Base-by-base conservation (phyloP, 176 grass and related monocot genomes). In the Aegilops umbellulata region DNA sequence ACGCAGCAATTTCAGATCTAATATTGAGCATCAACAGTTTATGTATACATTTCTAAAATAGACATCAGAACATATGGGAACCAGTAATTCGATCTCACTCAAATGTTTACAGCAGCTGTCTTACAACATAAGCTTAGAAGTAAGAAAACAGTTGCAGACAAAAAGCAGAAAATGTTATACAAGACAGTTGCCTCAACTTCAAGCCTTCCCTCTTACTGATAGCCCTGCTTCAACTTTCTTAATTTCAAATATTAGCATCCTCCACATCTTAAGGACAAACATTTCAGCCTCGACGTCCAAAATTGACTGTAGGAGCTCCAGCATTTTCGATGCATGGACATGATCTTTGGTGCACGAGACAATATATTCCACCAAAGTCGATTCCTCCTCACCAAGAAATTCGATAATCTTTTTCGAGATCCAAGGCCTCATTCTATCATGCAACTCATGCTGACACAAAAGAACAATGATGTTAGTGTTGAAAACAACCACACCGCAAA, bases 261-360 rank as follows among this genome's bases (percentile, higher is more conserved):
- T 93, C 97, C 97, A 97, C 92, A 99, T 99, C 80, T 97, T 97
- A 82, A 99, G 97, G 6, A 99, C 97, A 90, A 96, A 99, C 94
- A 99, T 99, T 86, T 99, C 97, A 11, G 97, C 94, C 83, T 99
- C 97, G 57, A 94, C 92, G 51, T 96, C 97, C 44, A 96, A 84
- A 77, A 99, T 99, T 13, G 97, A 90, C 73, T 94, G 90, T 29
- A 99, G 89, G 64, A 99, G 92, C 69, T 99, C 94, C 70, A 99
- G 68, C 94, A 99, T 94, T 78, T 95, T 94, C 25, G 90, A 89
- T 34, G 97, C 97, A 58, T 94, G 88, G 8, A 99, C 90, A 63
- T 99, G 97, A 79, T 99, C 97, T 82, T 94, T 96, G 53, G 92
- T 94, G 87, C 94, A 99, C 16, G 97, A 94, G 22, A 99, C 90